Base-by-base conservation (phyloP, 106 monocot genomes). In the Dactylorhiza incarnata region DNA sequence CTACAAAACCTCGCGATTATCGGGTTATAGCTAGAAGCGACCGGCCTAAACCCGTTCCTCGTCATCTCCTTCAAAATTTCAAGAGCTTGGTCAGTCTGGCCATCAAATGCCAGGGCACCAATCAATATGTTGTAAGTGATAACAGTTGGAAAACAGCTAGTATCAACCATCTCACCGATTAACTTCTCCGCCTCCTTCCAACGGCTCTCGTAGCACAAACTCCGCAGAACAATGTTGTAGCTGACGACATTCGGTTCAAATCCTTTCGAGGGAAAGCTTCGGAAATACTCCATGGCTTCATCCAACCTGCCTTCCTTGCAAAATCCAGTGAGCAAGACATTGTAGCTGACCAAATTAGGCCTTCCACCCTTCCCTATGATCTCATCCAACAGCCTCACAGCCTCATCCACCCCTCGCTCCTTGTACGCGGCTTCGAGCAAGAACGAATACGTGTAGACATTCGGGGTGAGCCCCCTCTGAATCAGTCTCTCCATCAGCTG, bases 81-180 rank as follows among this genome's bases (percentile, higher is more conserved):
- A n/a, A 90, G 79, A 1, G 95, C 92, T 75, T 92, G 78, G 5
- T 82, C 88, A 0, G 92, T 80, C 17, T 77, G 78, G 5, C 92
- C 92, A 52, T 81, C 79, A 53, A 58, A 74, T 37, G 92, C 77
- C 47, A 92, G 81, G 0, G 88, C 86, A 22, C 90, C 85, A 15
- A 92, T 91, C 72, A 95, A 74, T 24, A 87, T 88, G 54, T 92
- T 95, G 46, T 90, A 92, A 3, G 95, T 95, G 22, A 90, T 86
- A 16, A 86, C 68, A 54, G 81, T 85, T 5, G 92, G 92, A 22
- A 53, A 20, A 61, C 88, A 85, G 37, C 59, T 62, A 56, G 63
- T 82, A 9, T 74, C 58, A 45, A 76, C 86, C 95, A 95, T 92
- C 80, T 90, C 88, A 24, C 74, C 78, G 45, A 95, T 62, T 58